A percentile compares a stretch with the other conserved stretches of the same genome.
phyloP scores from a whole-genome alignment of 306 rosid species.

The Cicer pinnatifidum region DNA sequence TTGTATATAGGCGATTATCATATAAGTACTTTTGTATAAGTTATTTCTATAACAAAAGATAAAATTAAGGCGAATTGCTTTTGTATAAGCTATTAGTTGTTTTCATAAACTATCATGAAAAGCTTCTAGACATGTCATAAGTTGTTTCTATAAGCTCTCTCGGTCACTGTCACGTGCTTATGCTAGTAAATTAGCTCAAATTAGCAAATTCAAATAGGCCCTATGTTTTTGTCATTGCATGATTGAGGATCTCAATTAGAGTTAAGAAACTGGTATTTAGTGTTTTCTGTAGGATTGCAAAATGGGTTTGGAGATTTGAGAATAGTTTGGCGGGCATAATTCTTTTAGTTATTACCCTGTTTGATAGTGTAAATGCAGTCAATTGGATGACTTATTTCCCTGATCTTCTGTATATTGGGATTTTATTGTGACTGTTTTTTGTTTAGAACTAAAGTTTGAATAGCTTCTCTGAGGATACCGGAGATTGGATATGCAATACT shows the following conservation, averaged over 20 bases:
- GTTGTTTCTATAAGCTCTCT: no score
- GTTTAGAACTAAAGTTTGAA: constrained; percentile 20
- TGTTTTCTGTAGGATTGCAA: not conserved
- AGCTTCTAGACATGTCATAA: no score
- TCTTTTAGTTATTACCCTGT: not conserved
- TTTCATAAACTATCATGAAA: no score
- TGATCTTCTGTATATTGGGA: constrained; percentile 2
- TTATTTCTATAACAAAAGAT: no score
- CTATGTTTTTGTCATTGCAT: constrained; percentile 12
- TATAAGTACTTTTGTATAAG: no score
- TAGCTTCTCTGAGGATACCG: not conserved
- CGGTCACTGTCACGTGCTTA: no score
- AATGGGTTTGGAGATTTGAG: constrained; percentile 2
- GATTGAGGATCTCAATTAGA: not conserved
- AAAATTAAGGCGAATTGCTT: no score
- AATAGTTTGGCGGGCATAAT: not conserved
- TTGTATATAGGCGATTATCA: no score
- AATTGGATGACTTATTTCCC: not conserved
- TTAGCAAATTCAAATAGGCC: no score
- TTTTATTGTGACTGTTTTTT: constrained; percentile 5
- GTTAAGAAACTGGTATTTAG: constrained; percentile 6
- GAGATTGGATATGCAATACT: constrained; percentile 12
- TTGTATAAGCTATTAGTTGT: no score
- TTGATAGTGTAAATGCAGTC: constrained; percentile 9
- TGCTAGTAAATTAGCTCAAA: no score